phyloP scores from a whole-genome alignment of 176 grass and related monocot species.

The Raddia distichophylla region DNA sequence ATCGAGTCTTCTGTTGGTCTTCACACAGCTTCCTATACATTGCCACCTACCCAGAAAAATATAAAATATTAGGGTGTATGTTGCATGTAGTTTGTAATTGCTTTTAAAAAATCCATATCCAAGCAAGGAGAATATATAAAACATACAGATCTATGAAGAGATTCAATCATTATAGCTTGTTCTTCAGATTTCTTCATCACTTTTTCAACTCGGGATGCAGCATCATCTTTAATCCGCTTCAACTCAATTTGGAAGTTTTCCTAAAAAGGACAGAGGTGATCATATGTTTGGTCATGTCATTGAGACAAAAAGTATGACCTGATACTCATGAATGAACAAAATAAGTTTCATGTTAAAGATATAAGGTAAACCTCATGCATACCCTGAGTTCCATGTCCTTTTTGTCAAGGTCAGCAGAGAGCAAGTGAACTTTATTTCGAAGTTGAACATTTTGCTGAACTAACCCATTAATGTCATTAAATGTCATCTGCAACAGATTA shows the following conservation, averaged over 20 bases:
- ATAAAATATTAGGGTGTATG: conserved; percentile 15
- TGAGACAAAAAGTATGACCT: not conserved
- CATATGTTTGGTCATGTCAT: not conserved
- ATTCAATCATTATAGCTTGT: conserved; percentile 92
- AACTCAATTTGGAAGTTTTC: conserved; percentile 80
- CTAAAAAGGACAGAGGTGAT: conserved; percentile 50
- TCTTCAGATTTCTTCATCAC: conserved; percentile 94
- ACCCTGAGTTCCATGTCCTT: conserved; percentile 79
- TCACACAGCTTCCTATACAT: conserved; percentile 96
- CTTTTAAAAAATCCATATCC: not conserved
- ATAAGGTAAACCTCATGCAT: conserved; percentile 31
- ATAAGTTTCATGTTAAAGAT: not conserved
- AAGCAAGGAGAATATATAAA: conserved; percentile 26
- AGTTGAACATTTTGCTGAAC: conserved; percentile 95
- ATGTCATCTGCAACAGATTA: conserved; percentile 69
- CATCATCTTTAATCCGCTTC: conserved; percentile 64
- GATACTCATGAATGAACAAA: not conserved
- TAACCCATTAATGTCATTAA: conserved; percentile 82
- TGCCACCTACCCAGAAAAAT: conserved; percentile 62
- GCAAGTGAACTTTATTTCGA: conserved; percentile 72
- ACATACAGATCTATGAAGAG: conserved; percentile 93
- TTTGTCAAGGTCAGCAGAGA: conserved; percentile 71
- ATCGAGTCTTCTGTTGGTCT: conserved; percentile 71
- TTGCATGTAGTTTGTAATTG: conserved; percentile 16
- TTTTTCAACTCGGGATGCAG: conserved; percentile 77